Conservation (phyloP, 495 filamentous ascomycete species). For the Lasiosphaeria miniovina region DNA sequence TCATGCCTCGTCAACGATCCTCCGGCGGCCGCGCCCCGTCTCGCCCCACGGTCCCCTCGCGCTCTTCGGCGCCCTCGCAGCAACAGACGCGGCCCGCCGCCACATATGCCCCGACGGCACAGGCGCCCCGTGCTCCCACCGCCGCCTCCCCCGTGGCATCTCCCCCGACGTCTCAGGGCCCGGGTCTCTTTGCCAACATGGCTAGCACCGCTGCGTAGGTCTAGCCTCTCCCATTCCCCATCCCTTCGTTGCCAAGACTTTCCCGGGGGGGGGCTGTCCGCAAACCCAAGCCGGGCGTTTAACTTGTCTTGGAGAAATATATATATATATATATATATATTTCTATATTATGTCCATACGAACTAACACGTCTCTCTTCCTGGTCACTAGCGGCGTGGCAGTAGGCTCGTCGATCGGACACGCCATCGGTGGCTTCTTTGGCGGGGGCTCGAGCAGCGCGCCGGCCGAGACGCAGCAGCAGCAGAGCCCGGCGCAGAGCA, state of each 20-base stretch:
- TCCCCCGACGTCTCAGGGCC: conserved; percentile 54
- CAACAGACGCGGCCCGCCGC: conserved; percentile 62
- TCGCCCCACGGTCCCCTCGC: conserved; percentile 63
- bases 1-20: conserved; percentile 78
- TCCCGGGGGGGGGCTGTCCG: no score
- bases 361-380: neutral
- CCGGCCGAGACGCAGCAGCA: conserved; percentile 54
- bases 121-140: conserved; percentile 49
- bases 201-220: conserved; percentile 81
- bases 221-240: conserved; percentile 13
- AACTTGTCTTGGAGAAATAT: neutral
- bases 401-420: conserved; percentile 94
- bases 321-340: no score
- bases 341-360: no score
- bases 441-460: conserved; percentile 60
- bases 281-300: no score
- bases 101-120: conserved; percentile 57
- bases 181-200: conserved; percentile 82
- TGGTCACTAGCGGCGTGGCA: conserved; percentile 73
- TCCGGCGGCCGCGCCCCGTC: conserved; percentile 59
- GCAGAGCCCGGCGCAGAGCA: conserved; percentile 37
- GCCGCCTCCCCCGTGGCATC: conserved; percentile 38
- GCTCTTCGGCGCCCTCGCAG: conserved; percentile 53
- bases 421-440: conserved; percentile 81
- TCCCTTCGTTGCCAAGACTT: neutral